phyloP scores from a whole-genome alignment of 2,329 filamentous ascomycete genomes.

The Penicillium sp. region DNA sequence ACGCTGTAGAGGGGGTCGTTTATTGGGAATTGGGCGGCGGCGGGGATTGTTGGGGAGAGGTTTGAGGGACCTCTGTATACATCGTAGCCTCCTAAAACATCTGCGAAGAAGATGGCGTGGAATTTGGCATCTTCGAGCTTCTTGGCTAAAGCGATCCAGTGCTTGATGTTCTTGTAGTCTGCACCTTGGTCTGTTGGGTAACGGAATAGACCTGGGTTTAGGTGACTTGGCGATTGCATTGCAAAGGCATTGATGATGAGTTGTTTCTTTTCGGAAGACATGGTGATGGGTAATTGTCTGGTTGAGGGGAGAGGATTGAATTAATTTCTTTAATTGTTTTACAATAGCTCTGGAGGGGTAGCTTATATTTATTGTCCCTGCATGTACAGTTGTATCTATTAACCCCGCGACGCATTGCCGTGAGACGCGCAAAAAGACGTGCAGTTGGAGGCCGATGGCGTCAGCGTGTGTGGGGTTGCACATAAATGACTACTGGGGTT shows the following conservation, averaged over 20 bases:
- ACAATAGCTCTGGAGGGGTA: background rate
- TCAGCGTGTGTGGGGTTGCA: conserved; percentile 16
- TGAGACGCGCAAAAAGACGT: conserved; percentile 19
- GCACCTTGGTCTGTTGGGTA: conserved; percentile 39
- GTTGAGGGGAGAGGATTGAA: background rate
- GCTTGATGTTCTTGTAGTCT: conserved; percentile 45
- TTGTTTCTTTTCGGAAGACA: conserved; percentile 32
- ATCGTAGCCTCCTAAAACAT: conserved; percentile 50
- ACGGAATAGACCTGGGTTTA: conserved; percentile 46
- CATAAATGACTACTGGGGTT: background rate
- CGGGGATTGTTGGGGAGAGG: conserved; percentile 39
- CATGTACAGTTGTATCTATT: background rate
- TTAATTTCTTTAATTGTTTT: background rate
- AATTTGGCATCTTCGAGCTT: conserved; percentile 51
- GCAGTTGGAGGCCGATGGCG: conserved; percentile 29
- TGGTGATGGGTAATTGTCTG: background rate
- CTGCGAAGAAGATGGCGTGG: conserved; percentile 54
- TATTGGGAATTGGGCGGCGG: conserved; percentile 46
- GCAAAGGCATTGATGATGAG: conserved; percentile 52
- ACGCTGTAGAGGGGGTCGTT: conserved; percentile 46
- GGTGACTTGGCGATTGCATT: conserved; percentile 49
- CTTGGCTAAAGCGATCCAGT: conserved; percentile 51
- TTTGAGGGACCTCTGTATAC: conserved; percentile 47
- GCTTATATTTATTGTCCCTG: conserved; percentile 13
- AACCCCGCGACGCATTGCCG: conserved; percentile 13